Conservation (phyloP, 2,329 filamentous ascomycete genomes). For the Macroventuria anomochaeta region DNA sequence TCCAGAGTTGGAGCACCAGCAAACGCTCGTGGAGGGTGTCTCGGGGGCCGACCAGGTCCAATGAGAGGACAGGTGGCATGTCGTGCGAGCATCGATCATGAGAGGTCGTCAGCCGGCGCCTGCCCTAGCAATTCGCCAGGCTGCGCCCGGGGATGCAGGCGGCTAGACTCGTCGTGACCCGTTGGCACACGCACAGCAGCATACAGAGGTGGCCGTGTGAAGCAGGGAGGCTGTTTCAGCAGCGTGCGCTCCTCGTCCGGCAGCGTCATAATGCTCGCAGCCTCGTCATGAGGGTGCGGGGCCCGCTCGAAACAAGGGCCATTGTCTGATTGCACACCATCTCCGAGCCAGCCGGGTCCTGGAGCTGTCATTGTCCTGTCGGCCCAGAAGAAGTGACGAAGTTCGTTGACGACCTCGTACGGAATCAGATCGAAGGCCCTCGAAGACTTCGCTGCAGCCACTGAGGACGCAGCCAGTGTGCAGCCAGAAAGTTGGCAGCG, state of each 20-base stretch:
- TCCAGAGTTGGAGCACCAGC: constrained; percentile 18
- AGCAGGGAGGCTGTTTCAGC: constrained; percentile 36
- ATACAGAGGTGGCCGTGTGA: constrained; percentile 17
- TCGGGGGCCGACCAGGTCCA: constrained; percentile 19
- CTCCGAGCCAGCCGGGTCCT: constrained; percentile 9
- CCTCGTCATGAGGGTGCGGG: constrained; percentile 20
- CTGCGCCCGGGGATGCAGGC: constrained; percentile 9
- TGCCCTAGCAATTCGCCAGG: constrained; percentile 22
- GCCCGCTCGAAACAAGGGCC: constrained; percentile 16
- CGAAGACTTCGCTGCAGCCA: constrained; percentile 17
- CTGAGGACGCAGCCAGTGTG: constrained; percentile 1
- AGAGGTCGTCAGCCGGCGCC: constrained; percentile 23
- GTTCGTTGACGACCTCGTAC: constrained; percentile 13
- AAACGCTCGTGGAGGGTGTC: constrained; percentile 14
- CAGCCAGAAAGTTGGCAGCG: constrained; percentile 25
- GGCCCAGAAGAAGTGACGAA: constrained; percentile 6
- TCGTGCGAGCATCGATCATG: constrained; percentile 15
- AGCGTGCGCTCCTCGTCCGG: constrained; percentile 4
- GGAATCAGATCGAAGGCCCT: constrained; percentile 12
- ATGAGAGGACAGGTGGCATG: constrained; percentile 37
- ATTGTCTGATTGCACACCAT: constrained; percentile 1
- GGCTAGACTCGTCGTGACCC: constrained; percentile 16
- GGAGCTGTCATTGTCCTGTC: background rate
- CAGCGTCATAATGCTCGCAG: constrained; percentile 26
- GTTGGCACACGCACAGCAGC: constrained; percentile 31